Evolutionary conservation across 148 eudicot species (phyloP).

Genomic region (Chenopodium quinoa): DNA sequence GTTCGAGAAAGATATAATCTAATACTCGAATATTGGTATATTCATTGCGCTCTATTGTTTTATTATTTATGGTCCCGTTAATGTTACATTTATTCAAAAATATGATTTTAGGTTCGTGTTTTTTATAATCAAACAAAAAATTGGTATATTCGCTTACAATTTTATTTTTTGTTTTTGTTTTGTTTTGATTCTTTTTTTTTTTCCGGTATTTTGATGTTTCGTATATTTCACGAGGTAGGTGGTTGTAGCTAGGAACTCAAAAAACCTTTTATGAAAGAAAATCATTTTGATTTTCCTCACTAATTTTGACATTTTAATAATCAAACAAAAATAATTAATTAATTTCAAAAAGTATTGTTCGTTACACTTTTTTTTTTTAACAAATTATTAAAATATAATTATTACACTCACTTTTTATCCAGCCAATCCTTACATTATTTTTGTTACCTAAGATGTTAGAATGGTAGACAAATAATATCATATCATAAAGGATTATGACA

Average conservation of each 20-base stretch:
- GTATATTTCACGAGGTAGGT: background rate
- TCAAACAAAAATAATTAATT: conserved; percentile 16
- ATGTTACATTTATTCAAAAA: too few relatives aligned
- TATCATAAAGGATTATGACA: background rate
- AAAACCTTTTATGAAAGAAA: conserved; percentile 2
- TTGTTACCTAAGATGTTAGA: background rate
- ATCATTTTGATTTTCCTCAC: background rate
- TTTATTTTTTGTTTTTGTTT: too few relatives aligned
- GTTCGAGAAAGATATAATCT: background rate
- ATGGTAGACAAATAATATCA: conserved; percentile 13
- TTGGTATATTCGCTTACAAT: too few relatives aligned
- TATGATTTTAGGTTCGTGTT: too few relatives aligned
- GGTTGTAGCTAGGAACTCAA: background rate
- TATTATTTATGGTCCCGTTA: too few relatives aligned
- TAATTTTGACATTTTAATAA: background rate
- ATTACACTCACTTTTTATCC: conserved; percentile 13
- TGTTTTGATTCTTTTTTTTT: too few relatives aligned
- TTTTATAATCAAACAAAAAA: too few relatives aligned
- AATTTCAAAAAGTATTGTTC: conserved; percentile 1
- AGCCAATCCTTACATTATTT: background rate
- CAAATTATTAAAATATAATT: background rate
- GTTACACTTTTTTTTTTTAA: background rate
- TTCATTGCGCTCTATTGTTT: too few relatives aligned
- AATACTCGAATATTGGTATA: background rate
- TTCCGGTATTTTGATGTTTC: background rate